A percentile compares a stretch with the other conserved stretches of the same genome.
Conservation (phyloP, 805 yeast species). For the Suhomyces kilbournensis region DNA sequence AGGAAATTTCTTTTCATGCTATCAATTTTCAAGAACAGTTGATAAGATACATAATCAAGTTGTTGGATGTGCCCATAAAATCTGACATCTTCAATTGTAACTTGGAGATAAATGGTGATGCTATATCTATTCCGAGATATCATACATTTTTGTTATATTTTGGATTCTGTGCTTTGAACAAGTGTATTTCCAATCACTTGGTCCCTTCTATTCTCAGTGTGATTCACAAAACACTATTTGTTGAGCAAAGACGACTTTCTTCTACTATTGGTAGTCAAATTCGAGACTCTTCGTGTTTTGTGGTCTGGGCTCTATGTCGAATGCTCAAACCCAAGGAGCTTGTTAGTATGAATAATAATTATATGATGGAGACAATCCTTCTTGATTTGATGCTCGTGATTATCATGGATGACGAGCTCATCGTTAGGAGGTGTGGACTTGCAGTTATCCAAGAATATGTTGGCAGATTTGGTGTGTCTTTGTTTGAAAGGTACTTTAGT, state of each 20-base stretch:
- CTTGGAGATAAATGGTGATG: conserved; percentile 22
- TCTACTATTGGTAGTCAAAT: conserved; percentile 62
- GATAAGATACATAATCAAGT: conserved; percentile 27
- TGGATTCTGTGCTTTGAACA: conserved; percentile 42
- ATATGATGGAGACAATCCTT: conserved; percentile 19
- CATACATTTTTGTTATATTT: conserved; percentile 59
- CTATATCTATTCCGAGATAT: conserved; percentile 40
- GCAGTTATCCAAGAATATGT: conserved; percentile 85
- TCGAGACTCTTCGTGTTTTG: conserved; percentile 81
- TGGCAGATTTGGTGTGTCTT: conserved; percentile 62
- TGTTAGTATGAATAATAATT: not conserved
- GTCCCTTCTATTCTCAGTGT: conserved; percentile 33
- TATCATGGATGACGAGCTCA: conserved; percentile 70
- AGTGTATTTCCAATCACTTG: conserved; percentile 19
- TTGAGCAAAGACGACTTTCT: conserved; percentile 55
- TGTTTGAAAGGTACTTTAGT: conserved; percentile 23
- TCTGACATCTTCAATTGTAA: conserved; percentile 5
- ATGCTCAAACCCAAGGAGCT: conserved; percentile 19
- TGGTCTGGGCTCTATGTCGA: conserved; percentile 74
- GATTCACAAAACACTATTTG: conserved; percentile 45
- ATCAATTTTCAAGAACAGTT: conserved; percentile 44
- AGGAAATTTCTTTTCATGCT: conserved; percentile 30
- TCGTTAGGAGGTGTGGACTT: conserved; percentile 74
- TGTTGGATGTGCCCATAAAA: conserved; percentile 24
- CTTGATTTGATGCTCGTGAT: conserved; percentile 48